Percentiles rank a stretch among this genome's conserved stretches.
These are phyloP conservation scores for Aspergillus campestris DNA, from an alignment of 495 filamentous ascomycete genomes.

Conservation along the genomic window DNA sequence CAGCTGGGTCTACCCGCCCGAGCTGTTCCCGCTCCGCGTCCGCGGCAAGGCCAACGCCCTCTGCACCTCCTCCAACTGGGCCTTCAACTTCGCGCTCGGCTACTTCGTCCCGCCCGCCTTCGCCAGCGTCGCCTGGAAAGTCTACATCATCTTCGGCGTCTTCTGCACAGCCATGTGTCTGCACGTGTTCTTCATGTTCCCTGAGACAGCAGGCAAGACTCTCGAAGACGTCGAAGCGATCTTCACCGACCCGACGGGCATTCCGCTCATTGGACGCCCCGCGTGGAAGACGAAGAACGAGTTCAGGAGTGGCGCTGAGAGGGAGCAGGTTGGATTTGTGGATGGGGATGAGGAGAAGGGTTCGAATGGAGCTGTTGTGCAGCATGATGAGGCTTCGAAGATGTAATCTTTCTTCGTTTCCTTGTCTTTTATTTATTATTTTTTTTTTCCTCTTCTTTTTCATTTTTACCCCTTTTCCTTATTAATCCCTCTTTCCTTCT, in stretches of 20 bases:
- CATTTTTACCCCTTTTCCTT: too few species aligned
- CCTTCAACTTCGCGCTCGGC: constrained; percentile 67
- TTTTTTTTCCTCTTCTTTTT: too few species aligned
- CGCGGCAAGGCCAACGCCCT: constrained; percentile 65
- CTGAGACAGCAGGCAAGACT: constrained; percentile 61
- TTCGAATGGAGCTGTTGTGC: too few species aligned
- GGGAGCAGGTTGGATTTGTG: too few species aligned
- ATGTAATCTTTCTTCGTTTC: too few species aligned
- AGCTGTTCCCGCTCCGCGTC: constrained; percentile 57
- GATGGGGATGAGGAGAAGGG: too few species aligned
- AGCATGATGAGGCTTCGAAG: too few species aligned
- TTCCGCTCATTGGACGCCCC: too few species aligned
- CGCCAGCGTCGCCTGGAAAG: constrained; percentile 62
- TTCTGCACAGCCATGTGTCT: constrained; percentile 55
- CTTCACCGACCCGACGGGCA: constrained; percentile 6
- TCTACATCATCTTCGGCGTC: constrained; percentile 67
- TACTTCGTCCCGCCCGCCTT: constrained; percentile 65
- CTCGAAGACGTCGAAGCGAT: constrained; percentile 59
- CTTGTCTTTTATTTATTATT: too few species aligned
- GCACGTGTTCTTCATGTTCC: constrained; percentile 61
- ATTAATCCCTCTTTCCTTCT: too few species aligned
- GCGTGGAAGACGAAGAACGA: too few species aligned
- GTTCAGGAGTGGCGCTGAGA: too few species aligned
- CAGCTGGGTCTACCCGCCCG: constrained; percentile 60
- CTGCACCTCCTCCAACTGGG: constrained; percentile 64